These are phyloP conservation scores for Polychaeton citri DNA, from an alignment of 2,329 filamentous ascomycete species.

Conservation along the genomic window DNA sequence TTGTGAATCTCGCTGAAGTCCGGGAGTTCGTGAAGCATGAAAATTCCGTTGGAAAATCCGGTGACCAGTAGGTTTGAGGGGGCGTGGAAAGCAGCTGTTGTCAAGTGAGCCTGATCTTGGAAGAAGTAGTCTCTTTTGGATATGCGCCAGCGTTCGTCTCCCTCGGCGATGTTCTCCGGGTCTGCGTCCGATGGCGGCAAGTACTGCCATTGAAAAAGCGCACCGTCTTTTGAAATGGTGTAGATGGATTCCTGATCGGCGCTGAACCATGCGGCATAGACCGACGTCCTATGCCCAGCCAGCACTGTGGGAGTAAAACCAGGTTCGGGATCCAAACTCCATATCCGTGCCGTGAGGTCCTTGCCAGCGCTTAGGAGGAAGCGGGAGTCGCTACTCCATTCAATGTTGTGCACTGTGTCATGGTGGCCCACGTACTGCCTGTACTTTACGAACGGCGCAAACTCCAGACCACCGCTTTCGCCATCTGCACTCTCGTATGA, in stretches of 20 bases:
- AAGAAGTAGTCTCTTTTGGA: constrained; percentile 87
- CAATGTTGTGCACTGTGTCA: constrained; percentile 70
- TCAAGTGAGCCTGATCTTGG: constrained; percentile 75
- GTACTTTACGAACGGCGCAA: constrained; percentile 85
- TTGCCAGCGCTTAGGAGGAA: constrained; percentile 91
- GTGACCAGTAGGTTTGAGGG: constrained; percentile 85
- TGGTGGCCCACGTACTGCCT: constrained; percentile 80
- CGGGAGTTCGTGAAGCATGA: constrained; percentile 89
- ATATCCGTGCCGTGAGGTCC: constrained; percentile 85
- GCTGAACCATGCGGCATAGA: constrained; percentile 95
- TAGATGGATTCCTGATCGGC: constrained; percentile 90
- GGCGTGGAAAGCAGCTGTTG: constrained; percentile 81
- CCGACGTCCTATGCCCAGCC: constrained; percentile 77
- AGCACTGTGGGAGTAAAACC: constrained; percentile 82
- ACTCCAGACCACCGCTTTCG: constrained; percentile 69
- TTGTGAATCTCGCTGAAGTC: constrained; percentile 94
- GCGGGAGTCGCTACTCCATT: constrained; percentile 92
- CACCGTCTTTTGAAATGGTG: constrained; percentile 94
- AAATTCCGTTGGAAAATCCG: constrained; percentile 88
- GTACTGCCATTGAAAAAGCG: constrained; percentile 88
- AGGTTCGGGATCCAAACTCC: constrained; percentile 79
- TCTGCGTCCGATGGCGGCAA: constrained; percentile 41
- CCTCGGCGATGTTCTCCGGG: constrained; percentile 41
- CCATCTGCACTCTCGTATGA: constrained; percentile 24
- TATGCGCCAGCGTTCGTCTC: constrained; percentile 77